Evolutionary conservation across 1,139 yeast species (phyloP).

Genomic region (Geotrichum siamense): DNA sequence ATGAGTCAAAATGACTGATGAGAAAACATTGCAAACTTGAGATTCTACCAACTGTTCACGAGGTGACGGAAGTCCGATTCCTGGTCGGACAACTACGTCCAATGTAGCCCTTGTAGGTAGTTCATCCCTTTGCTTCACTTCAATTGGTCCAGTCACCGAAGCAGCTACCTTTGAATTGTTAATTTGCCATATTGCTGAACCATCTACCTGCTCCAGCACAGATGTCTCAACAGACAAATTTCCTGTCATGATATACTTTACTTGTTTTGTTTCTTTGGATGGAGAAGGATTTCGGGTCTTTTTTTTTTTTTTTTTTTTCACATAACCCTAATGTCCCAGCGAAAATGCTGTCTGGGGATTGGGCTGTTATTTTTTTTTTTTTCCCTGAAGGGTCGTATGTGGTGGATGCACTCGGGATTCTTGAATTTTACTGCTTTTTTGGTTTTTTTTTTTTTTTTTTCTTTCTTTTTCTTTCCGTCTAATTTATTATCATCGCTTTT

Average conservation of each 20-base stretch:
- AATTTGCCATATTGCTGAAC: slow-evolving; percentile 57
- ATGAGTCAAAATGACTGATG: slow-evolving; percentile 55
- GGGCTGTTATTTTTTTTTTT: too few relatives aligned
- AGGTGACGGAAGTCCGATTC: slow-evolving; percentile 58
- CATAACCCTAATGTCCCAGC: slow-evolving; percentile 3
- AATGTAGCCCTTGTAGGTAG: slow-evolving; percentile 69
- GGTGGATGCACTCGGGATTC: too few relatives aligned
- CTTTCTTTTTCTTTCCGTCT: too few relatives aligned
- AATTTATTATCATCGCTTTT: too few relatives aligned
- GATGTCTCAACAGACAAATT: slow-evolving; percentile 10
- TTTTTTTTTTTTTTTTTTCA: neutral
- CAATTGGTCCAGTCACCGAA: slow-evolving; percentile 88
- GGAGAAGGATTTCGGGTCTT: neutral
- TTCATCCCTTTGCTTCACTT: slow-evolving; percentile 78
- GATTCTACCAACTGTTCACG: slow-evolving; percentile 75
- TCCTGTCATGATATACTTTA: neutral
- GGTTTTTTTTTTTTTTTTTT: too few relatives aligned
- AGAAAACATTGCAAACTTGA: slow-evolving; percentile 54
- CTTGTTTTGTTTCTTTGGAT: neutral
- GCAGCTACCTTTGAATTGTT: slow-evolving; percentile 55
- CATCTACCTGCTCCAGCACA: slow-evolving; percentile 58
- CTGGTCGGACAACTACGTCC: slow-evolving; percentile 77
- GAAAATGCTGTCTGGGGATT: neutral
- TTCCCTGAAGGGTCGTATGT: too few relatives aligned
- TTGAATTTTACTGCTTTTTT: too few relatives aligned